phyloP scores from a whole-genome alignment of 2,329 filamentous ascomycete genomes.

The Xylariaceae sp. region DNA sequence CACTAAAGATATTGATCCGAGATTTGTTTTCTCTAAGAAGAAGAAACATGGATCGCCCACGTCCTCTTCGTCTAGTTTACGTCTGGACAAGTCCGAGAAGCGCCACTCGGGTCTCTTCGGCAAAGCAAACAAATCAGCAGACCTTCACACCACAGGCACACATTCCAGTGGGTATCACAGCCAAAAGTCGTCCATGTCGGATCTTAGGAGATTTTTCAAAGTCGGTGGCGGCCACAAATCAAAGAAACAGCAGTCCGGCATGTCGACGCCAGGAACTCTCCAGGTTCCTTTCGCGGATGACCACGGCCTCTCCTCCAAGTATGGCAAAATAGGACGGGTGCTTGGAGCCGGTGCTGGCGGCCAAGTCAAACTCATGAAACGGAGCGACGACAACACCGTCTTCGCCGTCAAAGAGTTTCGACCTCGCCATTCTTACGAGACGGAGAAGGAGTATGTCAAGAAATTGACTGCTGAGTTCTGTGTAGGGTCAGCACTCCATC shows the following conservation, averaged over 20 bases:
- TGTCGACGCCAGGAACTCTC: slow-evolving; percentile 49
- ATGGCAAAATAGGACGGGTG: slow-evolving; percentile 92
- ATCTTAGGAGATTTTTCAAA: slow-evolving; percentile 95
- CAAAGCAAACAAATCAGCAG: slow-evolving; percentile 35
- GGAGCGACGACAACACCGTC: slow-evolving; percentile 84
- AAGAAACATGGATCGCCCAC: slow-evolving; percentile 61
- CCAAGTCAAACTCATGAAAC: slow-evolving; percentile 90
- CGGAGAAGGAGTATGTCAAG: slow-evolving; percentile 92
- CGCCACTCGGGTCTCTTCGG: slow-evolving; percentile 45
- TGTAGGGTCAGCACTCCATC: slow-evolving; percentile 92
- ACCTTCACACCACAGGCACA: slow-evolving; percentile 44
- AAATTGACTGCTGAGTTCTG: slow-evolving; percentile 98
- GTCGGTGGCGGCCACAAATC: slow-evolving; percentile 66
- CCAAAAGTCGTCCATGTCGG: slow-evolving; percentile 80
- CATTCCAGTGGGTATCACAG: slow-evolving; percentile 49
- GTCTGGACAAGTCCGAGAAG: slow-evolving; percentile 48
- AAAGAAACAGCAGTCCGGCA: slow-evolving; percentile 64
- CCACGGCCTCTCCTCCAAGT: slow-evolving; percentile 84
- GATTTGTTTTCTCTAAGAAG: slow-evolving; percentile 78
- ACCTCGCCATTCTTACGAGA: slow-evolving; percentile 86
- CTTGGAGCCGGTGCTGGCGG: slow-evolving; percentile 91
- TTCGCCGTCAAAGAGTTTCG: slow-evolving; percentile 98
- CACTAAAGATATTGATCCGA: slow-evolving; percentile 63
- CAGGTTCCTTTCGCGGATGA: slow-evolving; percentile 91
- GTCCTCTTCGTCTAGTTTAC: slow-evolving; percentile 48